phyloP scores from a whole-genome alignment of 2,329 filamentous ascomycete genomes.

The Colletotrichum musicola region DNA sequence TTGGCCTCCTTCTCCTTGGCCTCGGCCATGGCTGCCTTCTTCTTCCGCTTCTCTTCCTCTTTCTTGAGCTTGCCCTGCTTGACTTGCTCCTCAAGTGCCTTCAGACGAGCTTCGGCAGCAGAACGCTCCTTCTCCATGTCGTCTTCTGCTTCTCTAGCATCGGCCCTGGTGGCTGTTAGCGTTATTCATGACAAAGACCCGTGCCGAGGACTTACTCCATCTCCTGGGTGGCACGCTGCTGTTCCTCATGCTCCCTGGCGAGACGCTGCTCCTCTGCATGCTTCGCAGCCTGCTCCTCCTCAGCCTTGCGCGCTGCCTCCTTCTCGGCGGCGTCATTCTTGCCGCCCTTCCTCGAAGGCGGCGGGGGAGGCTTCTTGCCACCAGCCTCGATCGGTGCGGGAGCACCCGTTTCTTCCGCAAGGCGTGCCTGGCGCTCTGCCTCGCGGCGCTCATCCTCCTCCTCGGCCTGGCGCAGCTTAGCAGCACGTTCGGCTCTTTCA shows the following conservation, averaged over 20 bases:
- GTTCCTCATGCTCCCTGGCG: constrained; percentile 79
- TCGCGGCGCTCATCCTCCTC: constrained; percentile 94
- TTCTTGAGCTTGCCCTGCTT: constrained; percentile 94
- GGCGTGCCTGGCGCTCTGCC: constrained; percentile 83
- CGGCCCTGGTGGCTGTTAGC: constrained; percentile 68
- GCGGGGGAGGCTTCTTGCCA: constrained; percentile 79
- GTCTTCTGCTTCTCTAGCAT: constrained; percentile 80
- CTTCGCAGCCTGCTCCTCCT: constrained; percentile 68
- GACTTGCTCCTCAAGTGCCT: constrained; percentile 93
- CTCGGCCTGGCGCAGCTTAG: constrained; percentile 89
- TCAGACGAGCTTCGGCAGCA: constrained; percentile 84
- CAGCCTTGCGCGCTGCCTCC: constrained; percentile 66
- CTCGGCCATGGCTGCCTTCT: constrained; percentile 88
- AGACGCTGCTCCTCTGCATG: constrained; percentile 76
- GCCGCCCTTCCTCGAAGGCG: constrained; percentile 79
- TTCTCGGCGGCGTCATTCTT: constrained; percentile 71
- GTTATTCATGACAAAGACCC: constrained; percentile 35
- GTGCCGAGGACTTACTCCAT: constrained; percentile 79
- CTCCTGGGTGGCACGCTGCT: constrained; percentile 78
- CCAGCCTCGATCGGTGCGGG: constrained; percentile 67
- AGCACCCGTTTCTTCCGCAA: constrained; percentile 80
- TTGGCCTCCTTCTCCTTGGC: constrained; percentile 90
- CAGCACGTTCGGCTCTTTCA: constrained; percentile 87
- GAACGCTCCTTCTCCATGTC: constrained; percentile 85
- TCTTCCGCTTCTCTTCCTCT: constrained; percentile 93